A percentile compares a stretch with the other conserved stretches of the same genome.
Evolutionary conservation across 371 early-diverging fungal species (phyloP).

Genomic region (Mortierella sp.): DNA sequence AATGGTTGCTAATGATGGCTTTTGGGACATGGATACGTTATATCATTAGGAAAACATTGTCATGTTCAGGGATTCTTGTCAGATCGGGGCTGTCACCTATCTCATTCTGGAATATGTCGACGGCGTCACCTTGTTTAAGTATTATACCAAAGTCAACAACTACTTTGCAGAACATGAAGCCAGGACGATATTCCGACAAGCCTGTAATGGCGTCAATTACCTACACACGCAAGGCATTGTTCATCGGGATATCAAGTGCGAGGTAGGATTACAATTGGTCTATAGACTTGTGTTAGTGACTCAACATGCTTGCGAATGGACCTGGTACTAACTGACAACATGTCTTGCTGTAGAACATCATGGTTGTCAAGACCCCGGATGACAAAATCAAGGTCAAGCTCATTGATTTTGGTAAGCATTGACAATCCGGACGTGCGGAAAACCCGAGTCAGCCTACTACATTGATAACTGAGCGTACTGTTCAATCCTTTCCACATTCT

Average conservation of each 20-base stretch:
- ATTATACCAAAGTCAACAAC: background rate
- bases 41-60: slow-evolving; percentile 27
- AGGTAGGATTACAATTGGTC: slow-evolving; percentile 13
- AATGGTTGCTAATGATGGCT: too few relatives aligned
- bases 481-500: background rate
- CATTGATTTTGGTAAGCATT: slow-evolving; percentile 52
- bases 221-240: slow-evolving; percentile 24
- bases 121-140: slow-evolving; percentile 10
- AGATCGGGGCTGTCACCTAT: slow-evolving; percentile 1
- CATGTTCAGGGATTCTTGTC: slow-evolving; percentile 13
- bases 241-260: slow-evolving; percentile 52
- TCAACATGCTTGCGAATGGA: background rate
- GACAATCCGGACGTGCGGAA: too few relatives aligned
- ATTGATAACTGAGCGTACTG: too few relatives aligned
- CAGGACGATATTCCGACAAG: slow-evolving; percentile 23
- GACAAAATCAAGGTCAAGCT: slow-evolving; percentile 9
- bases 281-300: background rate
- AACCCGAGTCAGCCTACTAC: too few relatives aligned
- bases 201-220: slow-evolving; percentile 26
- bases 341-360: slow-evolving; percentile 28
- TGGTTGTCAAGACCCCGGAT: slow-evolving; percentile 17
- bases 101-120: slow-evolving; percentile 36
- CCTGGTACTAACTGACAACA: background rate
- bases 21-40: too few relatives aligned
- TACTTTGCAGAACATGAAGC: slow-evolving; percentile 11